Percentiles rank a stretch among this genome's conserved stretches.
Evolutionary conservation across 2,329 filamentous ascomycete species (phyloP).

Genomic region (Penicillium sp.): DNA sequence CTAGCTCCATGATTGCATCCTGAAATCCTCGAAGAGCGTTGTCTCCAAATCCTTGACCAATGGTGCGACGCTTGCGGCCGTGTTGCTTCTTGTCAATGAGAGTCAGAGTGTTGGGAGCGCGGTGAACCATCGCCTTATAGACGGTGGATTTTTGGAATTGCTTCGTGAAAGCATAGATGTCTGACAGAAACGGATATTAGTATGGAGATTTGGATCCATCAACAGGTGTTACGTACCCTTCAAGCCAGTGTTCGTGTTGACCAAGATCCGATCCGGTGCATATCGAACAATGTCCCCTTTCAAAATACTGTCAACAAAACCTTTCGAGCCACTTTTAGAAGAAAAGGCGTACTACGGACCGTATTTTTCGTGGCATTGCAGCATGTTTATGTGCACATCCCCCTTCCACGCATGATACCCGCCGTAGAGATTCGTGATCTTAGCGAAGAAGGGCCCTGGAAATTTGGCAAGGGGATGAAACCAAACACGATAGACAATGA

Average conservation of each 20-base stretch:
- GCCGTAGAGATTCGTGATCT: constrained; percentile 49
- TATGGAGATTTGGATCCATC: not conserved
- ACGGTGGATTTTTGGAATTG: constrained; percentile 47
- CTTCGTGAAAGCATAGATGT: constrained; percentile 44
- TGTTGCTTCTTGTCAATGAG: constrained; percentile 16
- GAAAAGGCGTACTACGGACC: constrained; percentile 9
- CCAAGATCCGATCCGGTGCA: constrained; percentile 18
- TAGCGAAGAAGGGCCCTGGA: constrained; percentile 59
- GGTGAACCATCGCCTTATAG: constrained; percentile 44
- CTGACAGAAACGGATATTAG: not conserved
- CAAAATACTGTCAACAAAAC: not conserved
- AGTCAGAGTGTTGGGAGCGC: constrained; percentile 18
- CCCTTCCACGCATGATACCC: constrained; percentile 21
- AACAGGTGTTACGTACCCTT: constrained; percentile 11
- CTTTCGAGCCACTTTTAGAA: not conserved
- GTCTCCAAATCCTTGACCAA: constrained; percentile 15
- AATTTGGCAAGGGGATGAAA: constrained; percentile 58
- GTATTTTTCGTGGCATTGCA: constrained; percentile 26
- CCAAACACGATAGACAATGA: not conserved
- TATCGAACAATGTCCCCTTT: constrained; percentile 22
- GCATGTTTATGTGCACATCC: constrained; percentile 24
- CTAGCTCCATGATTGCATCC: constrained; percentile 5
- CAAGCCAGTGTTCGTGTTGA: constrained; percentile 16
- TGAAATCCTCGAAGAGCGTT: constrained; percentile 20
- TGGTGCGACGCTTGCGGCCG: constrained; percentile 14